Conservation (phyloP, 2,329 filamentous ascomycete species). For the Cladosporium sp. region DNA sequence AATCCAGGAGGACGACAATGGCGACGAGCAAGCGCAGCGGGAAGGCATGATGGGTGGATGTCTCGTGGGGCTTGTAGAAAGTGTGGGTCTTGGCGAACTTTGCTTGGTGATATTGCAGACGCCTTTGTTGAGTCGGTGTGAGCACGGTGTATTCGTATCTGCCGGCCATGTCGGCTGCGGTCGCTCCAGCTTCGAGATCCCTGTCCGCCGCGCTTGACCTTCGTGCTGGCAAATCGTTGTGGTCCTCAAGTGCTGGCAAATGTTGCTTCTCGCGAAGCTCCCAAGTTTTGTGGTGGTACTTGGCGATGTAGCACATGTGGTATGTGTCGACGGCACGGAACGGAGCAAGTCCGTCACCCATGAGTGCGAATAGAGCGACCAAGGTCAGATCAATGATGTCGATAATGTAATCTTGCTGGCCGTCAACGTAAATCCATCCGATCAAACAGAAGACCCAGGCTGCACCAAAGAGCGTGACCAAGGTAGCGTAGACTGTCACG, state of each 20-base stretch:
- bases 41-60: constrained; percentile 77
- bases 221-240: constrained; percentile 65
- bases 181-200: constrained; percentile 42
- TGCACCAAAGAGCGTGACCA: constrained; percentile 82
- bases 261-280: constrained; percentile 60
- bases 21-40: constrained; percentile 72
- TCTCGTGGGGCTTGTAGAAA: constrained; percentile 89
- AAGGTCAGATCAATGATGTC: constrained; percentile 60
- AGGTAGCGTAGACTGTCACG: constrained; percentile 77
- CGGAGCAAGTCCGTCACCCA: constrained; percentile 65
- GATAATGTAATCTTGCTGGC: constrained; percentile 63
- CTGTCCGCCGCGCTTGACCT: constrained; percentile 25
- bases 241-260: constrained; percentile 65
- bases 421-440: constrained; percentile 80
- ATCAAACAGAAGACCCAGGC: constrained; percentile 92
- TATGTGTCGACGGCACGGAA: constrained; percentile 83
- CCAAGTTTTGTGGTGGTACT: constrained; percentile 70
- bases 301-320: constrained; percentile 80
- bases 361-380: constrained; percentile 63
- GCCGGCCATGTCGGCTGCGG: constrained; percentile 46
- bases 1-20: constrained; percentile 77
- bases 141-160: constrained; percentile 62
- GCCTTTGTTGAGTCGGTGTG: constrained; percentile 64
- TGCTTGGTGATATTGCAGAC: constrained; percentile 72
- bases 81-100: constrained; percentile 83